Evolutionary conservation across 2,329 filamentous ascomycete species (phyloP), one percentile per base, ranked within the genome.

Genomic region (Periconia macrospinosa): DNA sequence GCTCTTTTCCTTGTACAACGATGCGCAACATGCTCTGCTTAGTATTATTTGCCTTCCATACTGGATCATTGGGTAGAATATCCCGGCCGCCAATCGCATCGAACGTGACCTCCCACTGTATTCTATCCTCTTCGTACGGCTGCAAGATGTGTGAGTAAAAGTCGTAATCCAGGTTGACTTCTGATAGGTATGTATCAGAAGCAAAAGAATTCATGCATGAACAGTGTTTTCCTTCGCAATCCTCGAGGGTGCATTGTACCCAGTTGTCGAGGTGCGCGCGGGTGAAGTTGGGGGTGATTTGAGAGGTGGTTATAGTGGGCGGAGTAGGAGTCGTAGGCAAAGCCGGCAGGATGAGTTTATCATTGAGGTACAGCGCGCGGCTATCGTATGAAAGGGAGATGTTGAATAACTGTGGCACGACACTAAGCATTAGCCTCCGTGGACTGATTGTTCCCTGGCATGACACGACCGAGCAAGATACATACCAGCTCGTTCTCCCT

Each of bases 41-140:
- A 0, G 60, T 47, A 23, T 61, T 41, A 33, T 66, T 63, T 40
- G 67, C 68, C 18, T 53, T 51, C 61, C 60, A 62, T 6, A 45
- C 20, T 3, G 52, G 43, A n/a, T 60, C 53, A 14, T 50, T 50
- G 11, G 30, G 9, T 14, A 54, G 54, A 1, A 54, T 49, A 35
- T 52, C 54, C 7, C 54, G 54, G 1, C 57, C 61, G 2, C 68
- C 70, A 42, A 73, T 64, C 2, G 65, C 59, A 45, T 72, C 70
- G 20, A 72, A 58, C 3, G 59, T 58, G 15, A 73, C 51, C 14
- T 65, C 59, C 69, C 69, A 73, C 50, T 62, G 62, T n/a, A 5
- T n/a, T 37, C 3, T n/a, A n/a, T 37, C 33, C 35, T 62, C 49
- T 11, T 55, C 57, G 1, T 54, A 41, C 6, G 53, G 58, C 13